These are phyloP conservation scores for Barbatosphaeria neglecta DNA, from an alignment of 495 filamentous ascomycete species.

Conservation along the genomic window DNA sequence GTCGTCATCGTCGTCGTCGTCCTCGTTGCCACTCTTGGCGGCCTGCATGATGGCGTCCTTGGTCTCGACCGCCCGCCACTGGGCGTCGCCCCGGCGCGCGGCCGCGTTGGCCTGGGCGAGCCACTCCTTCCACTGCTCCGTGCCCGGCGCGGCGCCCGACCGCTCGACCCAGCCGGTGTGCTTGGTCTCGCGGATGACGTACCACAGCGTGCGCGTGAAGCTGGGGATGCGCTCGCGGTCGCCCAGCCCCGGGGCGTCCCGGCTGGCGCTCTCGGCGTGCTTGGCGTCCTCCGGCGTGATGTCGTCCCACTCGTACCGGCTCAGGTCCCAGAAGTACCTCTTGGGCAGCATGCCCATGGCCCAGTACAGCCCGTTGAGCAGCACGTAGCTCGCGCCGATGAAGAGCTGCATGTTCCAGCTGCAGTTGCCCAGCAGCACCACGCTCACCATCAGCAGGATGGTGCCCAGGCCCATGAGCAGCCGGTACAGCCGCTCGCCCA, in stretches of 20 bases:
- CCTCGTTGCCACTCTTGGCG: constrained; percentile 11
- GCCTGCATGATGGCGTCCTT: constrained; percentile 41
- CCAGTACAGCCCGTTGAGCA: constrained; percentile 53
- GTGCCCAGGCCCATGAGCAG: constrained; percentile 45
- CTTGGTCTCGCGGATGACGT: constrained; percentile 40
- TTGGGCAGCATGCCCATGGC: constrained; percentile 35
- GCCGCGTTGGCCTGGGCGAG: constrained; percentile 32
- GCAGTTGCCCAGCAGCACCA: constrained; percentile 52
- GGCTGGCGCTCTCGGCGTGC: constrained; percentile 12
- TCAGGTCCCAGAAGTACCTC: constrained; percentile 38
- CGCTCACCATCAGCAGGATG: constrained; percentile 47
- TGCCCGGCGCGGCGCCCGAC: constrained; percentile 35
- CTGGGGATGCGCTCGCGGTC: constrained; percentile 25
- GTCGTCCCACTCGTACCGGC: constrained; percentile 26
- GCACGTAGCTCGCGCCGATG: constrained; percentile 44
- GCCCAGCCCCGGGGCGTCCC: not conserved
- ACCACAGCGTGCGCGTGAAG: constrained; percentile 46
- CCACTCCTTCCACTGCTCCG: constrained; percentile 41
- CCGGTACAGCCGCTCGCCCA: constrained; percentile 30
- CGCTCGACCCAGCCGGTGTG: constrained; percentile 36
- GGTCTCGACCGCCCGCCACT: constrained; percentile 37
- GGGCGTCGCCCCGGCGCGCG: constrained; percentile 14
- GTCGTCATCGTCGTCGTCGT: not conserved
- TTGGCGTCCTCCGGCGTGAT: constrained; percentile 23
- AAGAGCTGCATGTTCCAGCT: constrained; percentile 47